Conservation (phyloP, 2,329 filamentous ascomycete genomes). For the Xylariaceae sp. region DNA sequence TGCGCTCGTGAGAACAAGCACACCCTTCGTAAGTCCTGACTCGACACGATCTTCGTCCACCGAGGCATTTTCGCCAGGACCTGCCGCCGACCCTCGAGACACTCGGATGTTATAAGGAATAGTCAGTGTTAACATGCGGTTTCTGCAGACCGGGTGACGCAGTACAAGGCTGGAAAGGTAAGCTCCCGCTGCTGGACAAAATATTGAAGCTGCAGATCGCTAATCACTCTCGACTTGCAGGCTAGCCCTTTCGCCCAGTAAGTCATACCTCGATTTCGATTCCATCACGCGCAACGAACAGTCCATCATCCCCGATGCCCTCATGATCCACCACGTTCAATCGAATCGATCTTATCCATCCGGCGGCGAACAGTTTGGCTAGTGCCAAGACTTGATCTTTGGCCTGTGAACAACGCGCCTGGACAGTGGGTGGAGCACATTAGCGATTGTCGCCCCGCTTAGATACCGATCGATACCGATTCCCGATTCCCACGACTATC, state of each 20-base stretch:
- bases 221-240: slow-evolving; percentile 1
- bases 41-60: background rate
- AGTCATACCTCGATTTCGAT: slow-evolving; percentile 6
- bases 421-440: background rate
- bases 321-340: background rate
- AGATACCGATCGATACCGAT: background rate
- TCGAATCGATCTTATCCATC: background rate
- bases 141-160: slow-evolving; percentile 20
- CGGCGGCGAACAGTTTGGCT: background rate
- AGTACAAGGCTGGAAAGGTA: slow-evolving; percentile 24
- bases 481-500: background rate
- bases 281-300: background rate
- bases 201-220: slow-evolving; percentile 2
- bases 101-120: background rate
- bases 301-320: background rate
- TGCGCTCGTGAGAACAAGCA: slow-evolving; percentile 25
- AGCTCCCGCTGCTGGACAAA: background rate
- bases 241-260: slow-evolving; percentile 23
- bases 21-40: slow-evolving; percentile 19
- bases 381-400: background rate
- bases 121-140: slow-evolving; percentile 1
- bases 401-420: background rate
- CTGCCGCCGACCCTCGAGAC: background rate
- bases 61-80: background rate
- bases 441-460: background rate